phyloP scores from a whole-genome alignment of 805 yeast species.

The Candida tammaniensis region DNA sequence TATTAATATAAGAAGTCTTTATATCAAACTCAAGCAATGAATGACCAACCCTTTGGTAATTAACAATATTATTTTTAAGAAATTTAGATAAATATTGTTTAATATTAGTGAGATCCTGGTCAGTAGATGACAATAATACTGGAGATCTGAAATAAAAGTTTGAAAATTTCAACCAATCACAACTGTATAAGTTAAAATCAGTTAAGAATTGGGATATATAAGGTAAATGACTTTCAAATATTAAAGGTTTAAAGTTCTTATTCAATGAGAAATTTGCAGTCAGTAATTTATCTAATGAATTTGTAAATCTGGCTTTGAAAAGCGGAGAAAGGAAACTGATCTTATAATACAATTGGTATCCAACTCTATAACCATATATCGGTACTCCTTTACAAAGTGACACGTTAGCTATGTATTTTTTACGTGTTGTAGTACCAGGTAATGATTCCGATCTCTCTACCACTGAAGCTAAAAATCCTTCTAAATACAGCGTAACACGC shows the following conservation, averaged over 20 bases:
- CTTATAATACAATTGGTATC: slow-evolving; percentile 64
- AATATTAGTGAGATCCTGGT: slow-evolving; percentile 12
- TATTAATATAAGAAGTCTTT: slow-evolving; percentile 55
- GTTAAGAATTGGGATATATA: slow-evolving; percentile 70
- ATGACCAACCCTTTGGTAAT: slow-evolving; percentile 55
- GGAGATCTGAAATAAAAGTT: slow-evolving; percentile 59
- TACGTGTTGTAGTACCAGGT: slow-evolving; percentile 7
- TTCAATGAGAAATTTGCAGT: slow-evolving; percentile 3
- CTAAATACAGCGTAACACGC: slow-evolving; percentile 43
- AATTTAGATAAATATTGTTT: slow-evolving; percentile 8
- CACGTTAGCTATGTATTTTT: slow-evolving; percentile 55
- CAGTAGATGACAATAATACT: slow-evolving; percentile 20
- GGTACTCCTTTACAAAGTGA: slow-evolving; percentile 72
- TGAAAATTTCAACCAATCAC: slow-evolving; percentile 65
- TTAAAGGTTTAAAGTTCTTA: slow-evolving; percentile 9
- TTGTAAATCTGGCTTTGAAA: slow-evolving; percentile 51
- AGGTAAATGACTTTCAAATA: slow-evolving; percentile 80
- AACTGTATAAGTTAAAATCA: slow-evolving; percentile 82
- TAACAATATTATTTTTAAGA: slow-evolving; percentile 24
- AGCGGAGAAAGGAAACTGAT: slow-evolving; percentile 65
- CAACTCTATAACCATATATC: slow-evolving; percentile 79
- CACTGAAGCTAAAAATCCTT: slow-evolving; percentile 30
- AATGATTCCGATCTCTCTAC: neutral
- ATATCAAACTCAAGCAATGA: slow-evolving; percentile 73
- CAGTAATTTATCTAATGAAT: slow-evolving; percentile 27